phyloP scores from a whole-genome alignment of 2,329 filamentous ascomycete genomes.

The Aureobasidium sp. region DNA sequence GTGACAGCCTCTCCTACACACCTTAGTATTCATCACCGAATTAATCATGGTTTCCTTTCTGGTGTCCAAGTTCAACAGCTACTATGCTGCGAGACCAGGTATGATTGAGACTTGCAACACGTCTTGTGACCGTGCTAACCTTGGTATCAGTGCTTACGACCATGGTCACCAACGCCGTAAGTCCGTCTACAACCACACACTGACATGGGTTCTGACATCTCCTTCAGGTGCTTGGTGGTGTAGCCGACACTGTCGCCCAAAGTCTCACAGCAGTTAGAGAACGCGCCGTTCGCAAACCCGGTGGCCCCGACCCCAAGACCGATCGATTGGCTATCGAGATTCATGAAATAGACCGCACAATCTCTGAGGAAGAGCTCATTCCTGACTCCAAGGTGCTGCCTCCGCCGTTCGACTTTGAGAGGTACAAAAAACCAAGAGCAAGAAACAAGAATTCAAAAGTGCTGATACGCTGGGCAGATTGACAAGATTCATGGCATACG shows the following conservation, averaged over 20 bases:
- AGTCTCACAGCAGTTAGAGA: conserved; percentile 68
- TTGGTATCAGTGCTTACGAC: conserved; percentile 70
- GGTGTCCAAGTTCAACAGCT: conserved; percentile 80
- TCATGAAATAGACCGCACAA: conserved; percentile 75
- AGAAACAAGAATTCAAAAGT: neutral
- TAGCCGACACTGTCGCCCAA: conserved; percentile 94
- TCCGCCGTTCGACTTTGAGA: conserved; percentile 87
- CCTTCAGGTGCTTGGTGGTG: conserved; percentile 67
- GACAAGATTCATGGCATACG: conserved; percentile 93
- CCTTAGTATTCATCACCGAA: conserved; percentile 76
- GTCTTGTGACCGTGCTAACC: neutral
- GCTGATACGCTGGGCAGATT: conserved; percentile 42
- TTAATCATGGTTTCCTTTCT: conserved; percentile 78
- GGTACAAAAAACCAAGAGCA: conserved; percentile 2
- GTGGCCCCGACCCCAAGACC: conserved; percentile 48
- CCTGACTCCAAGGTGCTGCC: conserved; percentile 54
- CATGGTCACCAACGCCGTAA: conserved; percentile 94
- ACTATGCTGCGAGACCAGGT: conserved; percentile 87
- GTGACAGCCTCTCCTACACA: conserved; percentile 73
- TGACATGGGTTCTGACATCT: conserved; percentile 5
- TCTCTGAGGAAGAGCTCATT: conserved; percentile 59
- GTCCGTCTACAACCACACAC: neutral
- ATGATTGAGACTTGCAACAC: conserved; percentile 23
- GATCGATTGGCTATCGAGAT: conserved; percentile 80
- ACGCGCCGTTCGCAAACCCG: conserved; percentile 51